Conservation (phyloP, 495 filamentous ascomycete genomes). For the Rusavskia elegans region DNA sequence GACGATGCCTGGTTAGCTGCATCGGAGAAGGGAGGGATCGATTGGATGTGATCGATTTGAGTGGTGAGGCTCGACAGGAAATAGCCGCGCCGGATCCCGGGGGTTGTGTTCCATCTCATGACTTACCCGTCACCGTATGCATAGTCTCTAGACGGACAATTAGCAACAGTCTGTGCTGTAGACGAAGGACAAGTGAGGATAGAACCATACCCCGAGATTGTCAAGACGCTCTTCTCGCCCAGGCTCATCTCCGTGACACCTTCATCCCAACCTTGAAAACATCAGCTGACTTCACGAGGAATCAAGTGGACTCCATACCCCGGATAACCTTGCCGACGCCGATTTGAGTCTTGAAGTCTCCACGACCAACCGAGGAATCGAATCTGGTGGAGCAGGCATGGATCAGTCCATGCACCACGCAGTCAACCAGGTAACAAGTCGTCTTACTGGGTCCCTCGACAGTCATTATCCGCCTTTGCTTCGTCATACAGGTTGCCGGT, state of each 20-base stretch:
- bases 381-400: slow-evolving; percentile 36
- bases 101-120: neutral
- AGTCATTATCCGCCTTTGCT: slow-evolving; percentile 21
- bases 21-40: neutral
- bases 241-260: slow-evolving; percentile 64
- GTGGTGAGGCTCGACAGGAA: neutral
- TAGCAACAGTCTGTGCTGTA: slow-evolving; percentile 12
- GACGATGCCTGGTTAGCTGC: slow-evolving; percentile 4
- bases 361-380: slow-evolving; percentile 55
- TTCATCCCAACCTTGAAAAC: slow-evolving; percentile 66
- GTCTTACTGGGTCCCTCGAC: slow-evolving; percentile 35
- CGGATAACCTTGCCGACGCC: slow-evolving; percentile 65
- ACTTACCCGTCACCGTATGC: slow-evolving; percentile 62
- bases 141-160: slow-evolving; percentile 40
- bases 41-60: neutral
- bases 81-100: neutral
- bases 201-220: slow-evolving; percentile 49
- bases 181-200: slow-evolving; percentile 1
- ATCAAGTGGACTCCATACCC: slow-evolving; percentile 29
- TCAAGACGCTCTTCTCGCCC: slow-evolving; percentile 66
- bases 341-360: slow-evolving; percentile 50
- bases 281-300: slow-evolving; percentile 1
- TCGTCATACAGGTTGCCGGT: slow-evolving; percentile 65
- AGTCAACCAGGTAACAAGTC: neutral
- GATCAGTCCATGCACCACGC: neutral